Evolutionary conservation across 163 green algal genomes (phyloP).

Genomic region (Prototheca stagnorum): DNA sequence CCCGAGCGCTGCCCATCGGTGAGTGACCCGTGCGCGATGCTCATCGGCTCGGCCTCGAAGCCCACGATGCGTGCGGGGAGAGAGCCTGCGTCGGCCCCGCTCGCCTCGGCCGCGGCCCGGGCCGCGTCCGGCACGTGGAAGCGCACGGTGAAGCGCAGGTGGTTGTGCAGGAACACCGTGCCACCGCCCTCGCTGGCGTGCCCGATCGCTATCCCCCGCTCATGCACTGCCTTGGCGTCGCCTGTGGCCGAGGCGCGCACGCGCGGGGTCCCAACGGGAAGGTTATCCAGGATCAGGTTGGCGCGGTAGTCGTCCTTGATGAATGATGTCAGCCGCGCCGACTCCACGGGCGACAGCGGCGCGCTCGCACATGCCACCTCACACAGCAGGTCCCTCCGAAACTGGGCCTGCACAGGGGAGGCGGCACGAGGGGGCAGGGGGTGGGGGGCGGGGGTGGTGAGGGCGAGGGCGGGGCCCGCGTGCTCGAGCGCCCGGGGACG

Average conservation of each 20-base stretch:
- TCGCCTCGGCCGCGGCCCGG: no score
- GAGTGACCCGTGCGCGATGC: slow-evolving; percentile 79
- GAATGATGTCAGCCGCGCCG: slow-evolving; percentile 56
- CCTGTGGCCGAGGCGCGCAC: slow-evolving; percentile 53
- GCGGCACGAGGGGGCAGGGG: not conserved
- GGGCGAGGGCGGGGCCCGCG: no score
- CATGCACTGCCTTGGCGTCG: slow-evolving; percentile 71
- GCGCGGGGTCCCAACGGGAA: slow-evolving; percentile 83
- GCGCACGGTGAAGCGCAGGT: slow-evolving; percentile 90
- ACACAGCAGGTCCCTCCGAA: slow-evolving; percentile 81
- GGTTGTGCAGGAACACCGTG: slow-evolving; percentile 79
- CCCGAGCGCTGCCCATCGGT: no score
- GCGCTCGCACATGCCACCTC: slow-evolving; percentile 82
- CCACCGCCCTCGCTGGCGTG: slow-evolving; percentile 37
- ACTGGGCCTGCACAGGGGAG: slow-evolving; percentile 52
- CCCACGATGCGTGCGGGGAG: slow-evolving; percentile 82
- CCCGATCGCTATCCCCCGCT: slow-evolving; percentile 83
- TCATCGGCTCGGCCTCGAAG: slow-evolving; percentile 93
- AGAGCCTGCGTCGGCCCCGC: no score
- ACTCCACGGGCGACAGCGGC: slow-evolving; percentile 47
- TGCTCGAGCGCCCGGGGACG: no score
- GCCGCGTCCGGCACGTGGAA: slow-evolving; percentile 77
- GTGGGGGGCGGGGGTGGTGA: not conserved
- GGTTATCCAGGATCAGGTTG: slow-evolving; percentile 99
- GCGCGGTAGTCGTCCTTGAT: slow-evolving; percentile 93